Base-by-base conservation (phyloP, 2,329 filamentous ascomycete genomes). In the Bipolaris zeicola region DNA sequence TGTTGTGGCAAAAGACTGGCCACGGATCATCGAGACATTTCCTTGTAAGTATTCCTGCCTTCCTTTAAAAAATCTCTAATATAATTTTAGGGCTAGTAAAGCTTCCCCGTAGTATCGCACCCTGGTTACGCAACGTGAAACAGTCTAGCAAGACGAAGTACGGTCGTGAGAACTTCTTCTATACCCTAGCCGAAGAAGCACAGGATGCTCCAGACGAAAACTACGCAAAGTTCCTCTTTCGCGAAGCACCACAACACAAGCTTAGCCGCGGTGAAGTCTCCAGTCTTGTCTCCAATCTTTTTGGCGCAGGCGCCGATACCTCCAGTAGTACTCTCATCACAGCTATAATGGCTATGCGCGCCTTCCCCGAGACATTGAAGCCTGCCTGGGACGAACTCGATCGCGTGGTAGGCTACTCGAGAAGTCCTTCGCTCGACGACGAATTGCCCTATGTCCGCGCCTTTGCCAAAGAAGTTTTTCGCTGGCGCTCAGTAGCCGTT, bases 11-110 rank as follows among this genome's bases (percentile, higher is more conserved):
- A 83, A 83, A 65, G 79, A 73, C 0, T 85, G 86, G 55, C 84
- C 84, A 3, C 84, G 84, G 80, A 70, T 86, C 26, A 78, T 85
- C 71, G 83, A 85, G 67, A 85, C 82, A 0, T 85, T 85, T 67
- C 80, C 79, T 45, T 53, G 43, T 42, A 13, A 48, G 36, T 36
- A 5, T 11, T 1, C 5, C 3, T 13, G 1, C 2, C 13, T 5
- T 4, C 6, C 22, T 24, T 24, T 4, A 24, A 5, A 4, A 24
- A 4, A 24, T 24, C 22, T 24, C 22, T 24, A 24, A 24, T 24
- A 24, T 1, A 1, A 6, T 6, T 24, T 24, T 5, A 53, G 71
- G 84, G 2, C 79, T 85, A 8, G 83, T 83, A 1, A 51, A 50
- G 22, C 78, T 85, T 84, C 62, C 83, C 82, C 13, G 84, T 82